These are phyloP conservation scores for Ogataea minuta DNA, from an alignment of 805 yeast genomes.

Conservation along the genomic window DNA sequence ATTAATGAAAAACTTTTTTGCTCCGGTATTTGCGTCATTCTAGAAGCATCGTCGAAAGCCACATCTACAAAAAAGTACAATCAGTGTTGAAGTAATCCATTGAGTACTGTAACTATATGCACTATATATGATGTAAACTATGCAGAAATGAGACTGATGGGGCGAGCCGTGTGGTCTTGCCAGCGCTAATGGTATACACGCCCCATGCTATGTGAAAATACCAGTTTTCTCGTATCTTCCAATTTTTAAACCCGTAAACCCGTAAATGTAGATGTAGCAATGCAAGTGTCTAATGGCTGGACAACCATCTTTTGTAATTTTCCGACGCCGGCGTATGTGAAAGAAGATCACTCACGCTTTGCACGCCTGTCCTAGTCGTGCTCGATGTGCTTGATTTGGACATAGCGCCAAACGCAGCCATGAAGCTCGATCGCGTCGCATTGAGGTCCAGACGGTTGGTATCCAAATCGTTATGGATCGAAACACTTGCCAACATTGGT, in stretches of 20 bases:
- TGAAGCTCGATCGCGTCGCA: constrained; percentile 4
- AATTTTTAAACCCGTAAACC: background rate
- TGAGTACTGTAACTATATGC: constrained; percentile 1
- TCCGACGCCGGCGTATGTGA: constrained; percentile 31
- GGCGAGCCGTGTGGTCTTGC: background rate
- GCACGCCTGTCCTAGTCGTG: constrained; percentile 16
- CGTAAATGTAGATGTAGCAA: constrained; percentile 8
- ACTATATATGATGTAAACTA: constrained; percentile 4
- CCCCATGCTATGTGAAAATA: constrained; percentile 2
- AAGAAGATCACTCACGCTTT: constrained; percentile 30
- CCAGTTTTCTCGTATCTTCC: constrained; percentile 5
- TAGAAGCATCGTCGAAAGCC: constrained; percentile 9
- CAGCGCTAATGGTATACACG: background rate
- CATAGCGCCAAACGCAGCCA: constrained; percentile 1
- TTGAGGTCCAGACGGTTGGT: constrained; percentile 33
- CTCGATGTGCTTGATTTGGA: constrained; percentile 7
- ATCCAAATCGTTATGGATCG: constrained; percentile 28
- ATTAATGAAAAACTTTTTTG: constrained; percentile 5
- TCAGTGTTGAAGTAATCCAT: background rate
- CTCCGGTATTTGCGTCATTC: constrained; percentile 10
- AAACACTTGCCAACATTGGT: constrained; percentile 28
- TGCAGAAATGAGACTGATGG: background rate
- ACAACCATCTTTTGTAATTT: constrained; percentile 34
- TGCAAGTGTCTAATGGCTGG: constrained; percentile 23
- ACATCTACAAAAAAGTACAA: constrained; percentile 7